Conservation (phyloP, 2,329 filamentous ascomycete genomes). For the Dryadomyces quercus-mongolicae region DNA sequence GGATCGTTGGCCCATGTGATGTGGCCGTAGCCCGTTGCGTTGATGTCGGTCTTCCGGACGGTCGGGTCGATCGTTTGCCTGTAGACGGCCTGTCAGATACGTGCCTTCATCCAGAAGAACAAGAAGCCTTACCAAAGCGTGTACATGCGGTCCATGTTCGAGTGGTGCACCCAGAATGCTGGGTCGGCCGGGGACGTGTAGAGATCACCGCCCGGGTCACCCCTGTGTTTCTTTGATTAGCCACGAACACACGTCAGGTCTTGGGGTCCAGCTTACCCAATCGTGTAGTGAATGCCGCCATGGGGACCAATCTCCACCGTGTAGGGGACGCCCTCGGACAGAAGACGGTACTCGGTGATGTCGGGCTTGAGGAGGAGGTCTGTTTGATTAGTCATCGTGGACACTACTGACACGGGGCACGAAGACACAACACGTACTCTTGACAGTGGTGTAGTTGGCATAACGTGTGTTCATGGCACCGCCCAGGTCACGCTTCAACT, state of each 20-base stretch:
- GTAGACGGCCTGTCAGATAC: too few relatives aligned
- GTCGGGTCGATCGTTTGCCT: conserved; percentile 13
- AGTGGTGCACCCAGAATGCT: conserved; percentile 13
- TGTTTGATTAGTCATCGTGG: neutral
- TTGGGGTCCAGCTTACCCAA: conserved; percentile 12
- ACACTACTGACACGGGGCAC: too few relatives aligned
- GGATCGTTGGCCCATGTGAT: conserved; percentile 19
- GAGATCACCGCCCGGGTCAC: conserved; percentile 21
- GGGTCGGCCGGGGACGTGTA: conserved; percentile 15
- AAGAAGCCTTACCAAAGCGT: conserved; percentile 7
- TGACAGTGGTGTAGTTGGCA: conserved; percentile 18
- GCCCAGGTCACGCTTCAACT: conserved; percentile 19
- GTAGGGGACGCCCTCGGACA: conserved; percentile 22
- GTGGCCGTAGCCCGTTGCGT: conserved; percentile 17
- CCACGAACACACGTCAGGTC: neutral
- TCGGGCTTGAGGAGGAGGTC: conserved; percentile 20
- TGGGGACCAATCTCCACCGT: conserved; percentile 19
- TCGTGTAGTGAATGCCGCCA: conserved; percentile 19
- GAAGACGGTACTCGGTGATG: conserved; percentile 21
- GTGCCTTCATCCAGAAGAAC: too few relatives aligned
- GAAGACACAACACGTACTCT: neutral
- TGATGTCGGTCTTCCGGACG: conserved; percentile 15
- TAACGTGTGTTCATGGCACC: conserved; percentile 18
- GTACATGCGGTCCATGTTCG: conserved; percentile 11
- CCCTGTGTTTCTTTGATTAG: conserved; percentile 6